Percentiles rank a stretch among this genome's conserved stretches.
phyloP scores from a whole-genome alignment of 768 basidiomycete genomes.

The Amanita molliuscula region DNA sequence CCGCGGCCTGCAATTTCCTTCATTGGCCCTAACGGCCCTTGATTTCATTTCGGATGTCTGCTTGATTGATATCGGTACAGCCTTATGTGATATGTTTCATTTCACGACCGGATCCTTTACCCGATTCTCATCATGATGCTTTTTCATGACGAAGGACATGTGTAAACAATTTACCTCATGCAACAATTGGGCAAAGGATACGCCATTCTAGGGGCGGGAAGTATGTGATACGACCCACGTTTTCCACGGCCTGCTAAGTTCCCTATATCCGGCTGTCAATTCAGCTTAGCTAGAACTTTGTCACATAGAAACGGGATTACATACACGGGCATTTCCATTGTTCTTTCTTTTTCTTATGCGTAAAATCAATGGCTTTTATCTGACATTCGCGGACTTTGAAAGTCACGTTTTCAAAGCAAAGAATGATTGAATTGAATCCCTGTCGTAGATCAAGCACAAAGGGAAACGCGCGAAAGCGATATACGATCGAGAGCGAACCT shows the following conservation, averaged over 20 bases:
- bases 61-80: constrained; percentile 3
- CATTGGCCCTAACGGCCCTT: constrained; percentile 1
- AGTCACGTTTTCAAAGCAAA: neutral
- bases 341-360: neutral
- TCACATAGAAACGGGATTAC: neutral
- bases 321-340: neutral
- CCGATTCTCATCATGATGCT: neutral
- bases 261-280: neutral
- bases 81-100: constrained; percentile 1
- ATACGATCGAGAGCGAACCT: neutral
- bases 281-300: neutral
- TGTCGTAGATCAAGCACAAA: neutral
- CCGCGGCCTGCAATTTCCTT: neutral
- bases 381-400: constrained; percentile 3
- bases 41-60: constrained; percentile 5
- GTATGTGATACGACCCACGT: neutral
- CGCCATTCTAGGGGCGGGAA: neutral
- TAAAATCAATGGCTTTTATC: neutral
- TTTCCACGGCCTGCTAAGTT: neutral
- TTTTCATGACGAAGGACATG: neutral
- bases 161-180: neutral
- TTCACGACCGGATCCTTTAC: neutral
- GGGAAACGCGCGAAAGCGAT: neutral
- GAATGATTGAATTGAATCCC: neutral
- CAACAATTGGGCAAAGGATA: neutral